These are phyloP conservation scores for Beauveria pseudobassiana DNA, from an alignment of 2,329 filamentous ascomycete species.

Conservation along the genomic window DNA sequence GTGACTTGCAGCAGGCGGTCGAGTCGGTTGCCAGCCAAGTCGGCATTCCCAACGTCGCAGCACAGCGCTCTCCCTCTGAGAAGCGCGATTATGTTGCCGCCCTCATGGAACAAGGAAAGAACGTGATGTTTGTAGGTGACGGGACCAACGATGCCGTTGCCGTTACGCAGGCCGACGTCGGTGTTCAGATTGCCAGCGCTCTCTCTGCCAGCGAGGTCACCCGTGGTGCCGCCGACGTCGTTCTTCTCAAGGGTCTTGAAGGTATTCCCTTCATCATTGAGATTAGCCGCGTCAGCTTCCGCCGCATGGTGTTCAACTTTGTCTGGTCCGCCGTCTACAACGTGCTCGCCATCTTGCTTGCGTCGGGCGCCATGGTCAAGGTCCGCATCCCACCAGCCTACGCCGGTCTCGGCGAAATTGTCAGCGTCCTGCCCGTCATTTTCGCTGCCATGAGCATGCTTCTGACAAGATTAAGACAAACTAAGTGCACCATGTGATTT, in stretches of 20 bases:
- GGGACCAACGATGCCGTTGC: constrained; percentile 59
- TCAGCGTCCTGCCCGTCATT: constrained; percentile 58
- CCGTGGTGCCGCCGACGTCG: constrained; percentile 47
- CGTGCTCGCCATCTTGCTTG: constrained; percentile 50
- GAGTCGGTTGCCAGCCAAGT: constrained; percentile 38
- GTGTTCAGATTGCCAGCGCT: constrained; percentile 47
- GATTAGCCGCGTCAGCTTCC: constrained; percentile 28
- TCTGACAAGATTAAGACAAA: constrained; percentile 14
- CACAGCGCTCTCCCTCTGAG: constrained; percentile 41
- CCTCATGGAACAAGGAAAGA: constrained; percentile 24
- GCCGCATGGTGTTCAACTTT: constrained; percentile 53
- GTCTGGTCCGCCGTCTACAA: constrained; percentile 57
- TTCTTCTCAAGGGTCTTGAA: constrained; percentile 44
- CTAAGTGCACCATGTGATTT: background rate
- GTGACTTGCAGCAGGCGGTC: constrained; percentile 45
- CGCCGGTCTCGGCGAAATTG: constrained; percentile 57
- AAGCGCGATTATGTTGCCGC: constrained; percentile 46
- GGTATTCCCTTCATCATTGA: constrained; percentile 46
- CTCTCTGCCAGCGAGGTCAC: constrained; percentile 43
- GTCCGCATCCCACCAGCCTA: constrained; percentile 40
- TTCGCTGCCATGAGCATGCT: constrained; percentile 24
- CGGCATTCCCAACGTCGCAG: constrained; percentile 31
- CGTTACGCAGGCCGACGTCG: constrained; percentile 52
- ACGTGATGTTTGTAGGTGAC: constrained; percentile 53
- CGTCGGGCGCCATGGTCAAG: constrained; percentile 48